phyloP scores from a whole-genome alignment of 169 alveolate species.

The Cryptosporidium parvum region DNA sequence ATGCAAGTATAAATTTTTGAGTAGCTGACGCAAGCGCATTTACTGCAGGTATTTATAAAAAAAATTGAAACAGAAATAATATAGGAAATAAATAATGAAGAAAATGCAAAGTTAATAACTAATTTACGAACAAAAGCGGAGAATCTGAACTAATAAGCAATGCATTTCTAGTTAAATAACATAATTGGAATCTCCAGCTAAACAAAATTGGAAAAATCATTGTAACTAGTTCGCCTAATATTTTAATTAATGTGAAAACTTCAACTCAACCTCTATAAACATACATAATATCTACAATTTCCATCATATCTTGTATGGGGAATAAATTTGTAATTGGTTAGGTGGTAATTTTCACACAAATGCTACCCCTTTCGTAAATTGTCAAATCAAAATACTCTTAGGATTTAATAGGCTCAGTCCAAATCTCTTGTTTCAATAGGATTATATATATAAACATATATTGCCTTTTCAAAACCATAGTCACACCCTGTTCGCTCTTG shows the following conservation, averaged over 20 bases:
- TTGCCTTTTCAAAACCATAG: neutral
- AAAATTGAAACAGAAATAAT: neutral
- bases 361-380: neutral
- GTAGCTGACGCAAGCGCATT: no score
- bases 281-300: neutral
- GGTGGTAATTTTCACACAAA: neutral
- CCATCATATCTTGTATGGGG: neutral
- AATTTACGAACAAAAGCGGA: neutral
- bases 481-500: neutral
- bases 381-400: no score
- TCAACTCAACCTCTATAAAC: neutral
- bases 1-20: neutral
- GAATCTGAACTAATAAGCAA: neutral
- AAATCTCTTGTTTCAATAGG: neutral
- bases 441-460: no score
- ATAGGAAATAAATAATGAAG: neutral
- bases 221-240: neutral
- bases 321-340: neutral
- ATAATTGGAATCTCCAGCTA: neutral
- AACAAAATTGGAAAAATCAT: no score
- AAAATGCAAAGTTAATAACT: slow-evolving; percentile 6
- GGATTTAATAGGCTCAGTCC: neutral
- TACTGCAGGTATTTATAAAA: neutral
- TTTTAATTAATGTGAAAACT: no score
- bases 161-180: neutral